Conservation (phyloP, 768 basidiomycete species). For the Agaricus bisporus region DNA sequence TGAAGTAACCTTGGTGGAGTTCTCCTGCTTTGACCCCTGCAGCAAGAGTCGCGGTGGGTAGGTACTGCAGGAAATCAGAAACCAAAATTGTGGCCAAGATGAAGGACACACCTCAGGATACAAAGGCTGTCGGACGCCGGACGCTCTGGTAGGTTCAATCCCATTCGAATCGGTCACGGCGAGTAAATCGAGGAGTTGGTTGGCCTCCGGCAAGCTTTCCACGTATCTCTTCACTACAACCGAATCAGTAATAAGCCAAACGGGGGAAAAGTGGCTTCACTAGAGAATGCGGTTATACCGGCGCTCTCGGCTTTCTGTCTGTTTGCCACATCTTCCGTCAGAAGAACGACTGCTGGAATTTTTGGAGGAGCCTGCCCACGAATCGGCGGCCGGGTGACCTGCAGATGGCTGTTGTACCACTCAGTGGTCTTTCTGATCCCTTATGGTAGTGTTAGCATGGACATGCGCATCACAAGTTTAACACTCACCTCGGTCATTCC, state of each 20-base stretch:
- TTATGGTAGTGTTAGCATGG: slow-evolving; percentile 19
- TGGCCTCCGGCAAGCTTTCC: slow-evolving; percentile 59
- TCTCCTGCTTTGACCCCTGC: slow-evolving; percentile 84
- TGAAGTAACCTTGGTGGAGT: slow-evolving; percentile 91
- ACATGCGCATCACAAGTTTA: background rate
- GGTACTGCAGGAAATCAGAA: slow-evolving; percentile 49
- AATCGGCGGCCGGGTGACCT: slow-evolving; percentile 41
- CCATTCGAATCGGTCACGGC: slow-evolving; percentile 60
- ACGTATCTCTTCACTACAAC: slow-evolving; percentile 71
- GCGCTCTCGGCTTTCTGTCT: slow-evolving; percentile 65
- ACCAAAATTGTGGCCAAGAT: background rate
- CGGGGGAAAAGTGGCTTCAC: slow-evolving; percentile 28
- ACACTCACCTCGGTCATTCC: slow-evolving; percentile 84
- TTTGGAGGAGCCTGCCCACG: slow-evolving; percentile 40
- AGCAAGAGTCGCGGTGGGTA: slow-evolving; percentile 60
- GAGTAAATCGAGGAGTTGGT: slow-evolving; percentile 74
- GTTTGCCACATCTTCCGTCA: slow-evolving; percentile 90
- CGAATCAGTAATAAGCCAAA: background rate
- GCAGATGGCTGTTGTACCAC: slow-evolving; percentile 82
- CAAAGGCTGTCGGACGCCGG: slow-evolving; percentile 46
- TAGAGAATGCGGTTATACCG: slow-evolving; percentile 56
- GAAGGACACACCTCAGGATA: slow-evolving; percentile 63
- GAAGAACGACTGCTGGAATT: slow-evolving; percentile 62
- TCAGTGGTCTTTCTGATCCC: slow-evolving; percentile 83
- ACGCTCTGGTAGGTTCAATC: slow-evolving; percentile 57